Conservation (phyloP, 192 early-diverging fungal species). For the Pilobolus umbonatus region DNA sequence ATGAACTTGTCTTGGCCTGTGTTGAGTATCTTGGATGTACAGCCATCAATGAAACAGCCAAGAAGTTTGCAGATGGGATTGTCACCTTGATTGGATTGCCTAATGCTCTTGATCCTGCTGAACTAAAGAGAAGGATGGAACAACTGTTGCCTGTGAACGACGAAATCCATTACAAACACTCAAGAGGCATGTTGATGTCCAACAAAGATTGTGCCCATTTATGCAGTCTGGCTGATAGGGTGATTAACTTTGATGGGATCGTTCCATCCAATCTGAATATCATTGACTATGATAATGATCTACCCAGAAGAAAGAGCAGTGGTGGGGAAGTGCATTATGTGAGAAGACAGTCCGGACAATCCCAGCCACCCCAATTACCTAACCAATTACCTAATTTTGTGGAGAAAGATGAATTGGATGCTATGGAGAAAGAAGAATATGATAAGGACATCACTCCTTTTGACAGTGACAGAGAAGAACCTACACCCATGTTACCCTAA, state of each 20-base stretch:
- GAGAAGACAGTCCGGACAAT: not conserved
- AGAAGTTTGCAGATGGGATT: slow-evolving; percentile 1
- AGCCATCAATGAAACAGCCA: not conserved
- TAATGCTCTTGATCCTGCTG: not conserved
- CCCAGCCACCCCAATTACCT: not conserved
- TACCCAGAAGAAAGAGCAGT: not conserved
- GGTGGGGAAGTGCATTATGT: slow-evolving; percentile 1
- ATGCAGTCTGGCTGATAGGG: not conserved
- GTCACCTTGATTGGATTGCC: not conserved
- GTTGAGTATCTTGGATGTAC: not conserved
- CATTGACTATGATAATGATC: slow-evolving; percentile 1
- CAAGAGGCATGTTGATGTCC: not conserved
- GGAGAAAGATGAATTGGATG: not conserved
- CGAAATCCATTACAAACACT: not conserved
- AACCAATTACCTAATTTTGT: slow-evolving; percentile 8
- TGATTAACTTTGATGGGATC: not conserved
- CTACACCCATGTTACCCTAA: not conserved
- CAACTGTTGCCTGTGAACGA: not conserved
- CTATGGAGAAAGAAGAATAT: not conserved
- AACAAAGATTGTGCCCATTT: not conserved
- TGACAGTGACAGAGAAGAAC: slow-evolving; percentile 8
- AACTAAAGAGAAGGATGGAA: slow-evolving; percentile 7
- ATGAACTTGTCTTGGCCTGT: not conserved
- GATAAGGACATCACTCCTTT: slow-evolving; percentile 4
- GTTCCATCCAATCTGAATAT: not conserved